Evolutionary conservation across 2,329 filamentous ascomycete species (phyloP).

Genomic region (Paraphaeosphaeria sporulosa): DNA sequence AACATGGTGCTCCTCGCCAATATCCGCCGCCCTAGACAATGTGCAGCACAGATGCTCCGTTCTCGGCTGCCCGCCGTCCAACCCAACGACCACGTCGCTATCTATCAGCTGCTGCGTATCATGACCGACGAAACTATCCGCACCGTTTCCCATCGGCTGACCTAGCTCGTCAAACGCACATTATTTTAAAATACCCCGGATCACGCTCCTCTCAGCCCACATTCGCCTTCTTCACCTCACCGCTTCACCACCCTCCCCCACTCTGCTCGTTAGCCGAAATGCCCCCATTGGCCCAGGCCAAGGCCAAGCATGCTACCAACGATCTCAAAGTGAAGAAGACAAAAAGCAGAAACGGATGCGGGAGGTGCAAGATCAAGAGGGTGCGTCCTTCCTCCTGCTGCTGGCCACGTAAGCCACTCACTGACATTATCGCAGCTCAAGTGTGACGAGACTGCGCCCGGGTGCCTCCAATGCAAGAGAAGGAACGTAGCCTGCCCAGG

Average conservation of each 20-base stretch:
- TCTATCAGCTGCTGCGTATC: slow-evolving; percentile 21
- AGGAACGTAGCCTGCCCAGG: slow-evolving; percentile 55
- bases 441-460: slow-evolving; percentile 54
- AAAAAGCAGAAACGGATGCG: slow-evolving; percentile 46
- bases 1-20: slow-evolving; percentile 1
- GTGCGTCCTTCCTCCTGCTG: slow-evolving; percentile 24
- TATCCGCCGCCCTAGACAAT: neutral
- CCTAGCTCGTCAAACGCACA: slow-evolving; percentile 30
- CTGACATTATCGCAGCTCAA: slow-evolving; percentile 47
- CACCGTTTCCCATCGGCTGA: slow-evolving; percentile 36
- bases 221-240: slow-evolving; percentile 16
- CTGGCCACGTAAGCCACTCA: slow-evolving; percentile 5
- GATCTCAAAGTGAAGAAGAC: slow-evolving; percentile 44
- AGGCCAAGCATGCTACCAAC: slow-evolving; percentile 33
- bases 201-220: slow-evolving; percentile 24
- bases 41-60: slow-evolving; percentile 10
- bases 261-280: slow-evolving; percentile 26
- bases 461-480: slow-evolving; percentile 54
- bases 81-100: slow-evolving; percentile 20
- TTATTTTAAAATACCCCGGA: slow-evolving; percentile 22
- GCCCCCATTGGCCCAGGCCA: slow-evolving; percentile 35
- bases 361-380: slow-evolving; percentile 46
- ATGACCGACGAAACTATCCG: slow-evolving; percentile 15
- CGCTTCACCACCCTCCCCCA: slow-evolving; percentile 11
- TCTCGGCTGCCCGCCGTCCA: slow-evolving; percentile 5